Base-by-base conservation (phyloP, 1,139 yeast species). In the Geotrichum siamense region DNA sequence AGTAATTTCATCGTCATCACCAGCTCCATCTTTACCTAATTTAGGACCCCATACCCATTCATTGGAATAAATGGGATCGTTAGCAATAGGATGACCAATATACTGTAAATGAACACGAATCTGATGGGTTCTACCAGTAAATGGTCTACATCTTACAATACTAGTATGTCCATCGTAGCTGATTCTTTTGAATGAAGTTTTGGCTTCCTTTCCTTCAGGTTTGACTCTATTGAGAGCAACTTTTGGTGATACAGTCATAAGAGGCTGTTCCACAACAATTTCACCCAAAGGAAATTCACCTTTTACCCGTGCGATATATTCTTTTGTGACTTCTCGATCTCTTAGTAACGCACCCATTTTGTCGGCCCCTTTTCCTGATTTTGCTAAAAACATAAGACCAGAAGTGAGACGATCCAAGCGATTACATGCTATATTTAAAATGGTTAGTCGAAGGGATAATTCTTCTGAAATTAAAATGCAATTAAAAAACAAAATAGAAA, bases 101-200 rank as follows among this genome's bases (percentile, higher is more conserved):
- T 72, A 82, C 61, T 89, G 96, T 45, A 91, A 64, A 65, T 91
- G 98, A 0, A 91, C 95, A 44, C 98, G 68, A 41, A 91, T 86
- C 59, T 91, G 98, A 61, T 91, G 98, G 0, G 97, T 85, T 56
- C 98, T 71, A 0, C 98, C 98, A 0, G 98, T 89, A 16, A 74
- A 64, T 0, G 98, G 98, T 49, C 69, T 73, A 61, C 97, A 89
- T 48, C 79, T 72, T 2, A 91, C 96, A 29, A 91, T 70, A 47
- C 94, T 76, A 1, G 81, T 67, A 5, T 59, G 60, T 1, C 80
- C 77, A 55, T 82, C 85, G 56, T 72, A 81, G 1, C 79, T 71
- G 1, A 83, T 62, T 28, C 86, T 63, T 40, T 64, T 66, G 58
- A 81, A 82, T 12, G 64, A 61, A 3, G 73, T 69, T 27, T 55